Conservation (phyloP, 768 basidiomycete species). For the Pholiota conissans region DNA sequence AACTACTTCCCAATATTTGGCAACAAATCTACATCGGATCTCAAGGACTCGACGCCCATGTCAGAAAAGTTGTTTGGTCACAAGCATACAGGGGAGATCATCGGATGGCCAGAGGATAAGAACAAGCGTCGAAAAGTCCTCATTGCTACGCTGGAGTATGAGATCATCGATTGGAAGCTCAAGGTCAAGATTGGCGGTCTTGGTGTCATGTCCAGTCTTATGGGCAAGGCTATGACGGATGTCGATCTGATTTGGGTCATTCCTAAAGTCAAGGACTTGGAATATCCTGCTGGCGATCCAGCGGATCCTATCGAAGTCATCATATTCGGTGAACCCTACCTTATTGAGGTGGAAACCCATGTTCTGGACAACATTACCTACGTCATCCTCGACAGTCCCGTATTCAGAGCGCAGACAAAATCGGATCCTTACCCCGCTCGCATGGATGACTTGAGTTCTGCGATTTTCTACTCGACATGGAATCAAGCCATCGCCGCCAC, state of each 20-base stretch:
- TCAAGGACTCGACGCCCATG: slow-evolving; percentile 64
- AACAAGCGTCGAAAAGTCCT: slow-evolving; percentile 89
- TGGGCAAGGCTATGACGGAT: slow-evolving; percentile 98
- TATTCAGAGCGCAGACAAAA: slow-evolving; percentile 96
- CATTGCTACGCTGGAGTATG: slow-evolving; percentile 92
- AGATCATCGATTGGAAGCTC: slow-evolving; percentile 95
- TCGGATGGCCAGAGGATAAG: slow-evolving; percentile 97
- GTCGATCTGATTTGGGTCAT: slow-evolving; percentile 93
- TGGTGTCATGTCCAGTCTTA: slow-evolving; percentile 96
- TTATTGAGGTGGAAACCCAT: slow-evolving; percentile 95
- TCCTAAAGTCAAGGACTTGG: slow-evolving; percentile 93
- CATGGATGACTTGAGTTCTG: slow-evolving; percentile 95
- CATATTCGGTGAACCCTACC: slow-evolving; percentile 94
- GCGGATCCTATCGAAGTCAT: slow-evolving; percentile 94
- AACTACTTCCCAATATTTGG: slow-evolving; percentile 92
- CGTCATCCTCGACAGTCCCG: slow-evolving; percentile 90
- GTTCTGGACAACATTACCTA: slow-evolving; percentile 94
- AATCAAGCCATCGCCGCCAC: slow-evolving; percentile 95
- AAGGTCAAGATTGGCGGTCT: slow-evolving; percentile 98
- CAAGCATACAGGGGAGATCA: slow-evolving; percentile 67
- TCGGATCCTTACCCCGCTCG: slow-evolving; percentile 94
- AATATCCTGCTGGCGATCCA: slow-evolving; percentile 89
- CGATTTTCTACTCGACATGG: slow-evolving; percentile 98
- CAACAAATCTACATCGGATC: slow-evolving; percentile 67
- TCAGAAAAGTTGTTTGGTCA: slow-evolving; percentile 75